These are phyloP conservation scores for Coleophoma crateriformis DNA, from an alignment of 2,329 filamentous ascomycete species.

Conservation along the genomic window DNA sequence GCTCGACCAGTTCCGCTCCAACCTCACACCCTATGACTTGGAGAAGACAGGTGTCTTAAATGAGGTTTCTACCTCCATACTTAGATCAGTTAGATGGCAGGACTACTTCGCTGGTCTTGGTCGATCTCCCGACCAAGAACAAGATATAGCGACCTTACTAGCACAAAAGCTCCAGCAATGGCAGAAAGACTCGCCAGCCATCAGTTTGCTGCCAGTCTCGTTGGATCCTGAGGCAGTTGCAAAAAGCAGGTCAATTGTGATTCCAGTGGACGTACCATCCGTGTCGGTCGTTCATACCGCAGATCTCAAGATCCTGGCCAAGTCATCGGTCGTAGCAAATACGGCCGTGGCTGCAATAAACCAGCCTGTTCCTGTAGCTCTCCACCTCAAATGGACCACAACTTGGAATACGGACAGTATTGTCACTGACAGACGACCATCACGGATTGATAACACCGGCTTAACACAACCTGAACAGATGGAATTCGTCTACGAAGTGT, in stretches of 20 bases:
- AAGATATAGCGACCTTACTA: slow-evolving; percentile 20
- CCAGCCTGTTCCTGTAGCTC: slow-evolving; percentile 56
- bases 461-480: slow-evolving; percentile 35
- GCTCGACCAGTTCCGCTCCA: slow-evolving; percentile 35
- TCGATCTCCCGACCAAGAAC: slow-evolving; percentile 10
- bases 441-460: neutral
- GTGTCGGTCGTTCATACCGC: slow-evolving; percentile 79
- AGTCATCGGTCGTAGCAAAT: slow-evolving; percentile 27
- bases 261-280: slow-evolving; percentile 85
- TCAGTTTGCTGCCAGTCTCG: slow-evolving; percentile 16
- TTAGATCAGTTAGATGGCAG: slow-evolving; percentile 42
- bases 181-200: slow-evolving; percentile 15
- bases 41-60: slow-evolving; percentile 51
- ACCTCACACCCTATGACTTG: slow-evolving; percentile 44
- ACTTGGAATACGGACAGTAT: slow-evolving; percentile 48
- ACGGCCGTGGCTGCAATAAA: slow-evolving; percentile 48
- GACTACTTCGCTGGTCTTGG: slow-evolving; percentile 46
- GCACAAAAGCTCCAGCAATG: slow-evolving; percentile 18
- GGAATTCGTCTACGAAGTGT: slow-evolving; percentile 80
- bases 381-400: slow-evolving; percentile 58
- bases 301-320: slow-evolving; percentile 49
- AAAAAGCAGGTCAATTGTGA: slow-evolving; percentile 62
- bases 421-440: slow-evolving; percentile 12
- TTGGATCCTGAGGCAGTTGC: slow-evolving; percentile 20
- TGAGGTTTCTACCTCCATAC: slow-evolving; percentile 41